Base-by-base conservation (phyloP, 768 basidiomycete species). In the Asterophora parasitica region DNA sequence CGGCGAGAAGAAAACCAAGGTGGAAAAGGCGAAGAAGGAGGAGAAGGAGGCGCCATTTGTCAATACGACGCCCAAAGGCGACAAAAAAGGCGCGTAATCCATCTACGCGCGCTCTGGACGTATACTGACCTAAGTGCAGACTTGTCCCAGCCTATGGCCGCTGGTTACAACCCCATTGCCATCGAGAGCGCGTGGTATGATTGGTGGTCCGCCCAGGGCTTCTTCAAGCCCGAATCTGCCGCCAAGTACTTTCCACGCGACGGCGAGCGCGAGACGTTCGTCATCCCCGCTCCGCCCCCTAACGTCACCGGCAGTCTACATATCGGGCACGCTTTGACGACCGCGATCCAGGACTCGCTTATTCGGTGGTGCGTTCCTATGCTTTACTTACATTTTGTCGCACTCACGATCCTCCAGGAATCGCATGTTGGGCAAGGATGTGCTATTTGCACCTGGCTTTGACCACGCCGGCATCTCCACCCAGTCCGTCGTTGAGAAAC, bases 381-480 rank as follows among this genome's bases (percentile, higher is more conserved):
- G 42, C 28, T 13, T 26, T 13, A 49, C 17, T 16, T 13, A 9
- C n/a, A 15, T 43, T 13, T 23, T 52, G 12, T n/a, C 38, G 28
- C 35, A 23, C 48, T 43, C 1, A 46, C 16, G 39, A 7, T n/a
- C 15, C 20, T 20, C 13, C 46, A 92, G 90, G 92, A 92, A 93
- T 64, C 91, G 95, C 28, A 99, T 98, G 96, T 70, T 87, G 33
- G 95, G 95, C 1, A 89, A 84, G 68, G 91, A 90, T 8, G 86
- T 88, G 0, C 73, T 98, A 0, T 98, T 87, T 60, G 79, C 84
- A 2, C 96, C 96, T 0, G 96, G 96, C 12, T 99, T 94, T 61
- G 96, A 99, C 66, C 96, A 99, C 59, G 96, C 96, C 0, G 94
- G 95, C 48, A 98, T 99, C 51, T 94, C 94, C 0, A 98, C 96